Evolutionary conservation across 108 stramenopile species (phyloP).

Genomic region (Epithemia pelagica): DNA sequence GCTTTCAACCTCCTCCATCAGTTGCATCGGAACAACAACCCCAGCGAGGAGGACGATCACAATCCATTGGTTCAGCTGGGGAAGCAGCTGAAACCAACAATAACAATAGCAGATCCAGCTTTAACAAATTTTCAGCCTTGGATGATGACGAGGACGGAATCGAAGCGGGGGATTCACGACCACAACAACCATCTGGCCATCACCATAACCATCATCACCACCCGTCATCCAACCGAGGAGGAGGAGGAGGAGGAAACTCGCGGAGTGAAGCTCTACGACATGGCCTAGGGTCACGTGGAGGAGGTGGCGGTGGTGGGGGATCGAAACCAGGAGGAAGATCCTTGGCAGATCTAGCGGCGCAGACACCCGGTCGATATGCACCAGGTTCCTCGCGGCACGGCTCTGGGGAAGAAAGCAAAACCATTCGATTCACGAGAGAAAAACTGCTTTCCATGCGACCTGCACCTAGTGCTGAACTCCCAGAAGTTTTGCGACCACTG

Average conservation of each 20-base stretch:
- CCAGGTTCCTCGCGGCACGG: neutral
- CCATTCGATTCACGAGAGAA: constrained; percentile 71
- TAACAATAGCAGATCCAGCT: neutral
- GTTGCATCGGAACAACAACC: constrained; percentile 18
- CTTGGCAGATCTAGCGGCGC: constrained; percentile 50
- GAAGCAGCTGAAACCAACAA: neutral
- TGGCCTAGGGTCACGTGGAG: constrained; percentile 13
- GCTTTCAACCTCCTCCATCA: constrained; percentile 77
- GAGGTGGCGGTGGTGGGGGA: too few species aligned
- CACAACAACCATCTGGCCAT: neutral
- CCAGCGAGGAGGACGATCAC: constrained; percentile 6
- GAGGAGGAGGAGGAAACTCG: neutral
- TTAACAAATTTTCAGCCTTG: constrained; percentile 46
- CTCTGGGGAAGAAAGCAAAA: constrained; percentile 24
- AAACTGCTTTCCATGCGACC: constrained; percentile 66
- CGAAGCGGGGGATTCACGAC: neutral
- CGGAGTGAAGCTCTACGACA: neutral
- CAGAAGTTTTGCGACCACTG: constrained; percentile 31
- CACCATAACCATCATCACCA: constrained; percentile 34
- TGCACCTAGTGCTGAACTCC: constrained; percentile 16
- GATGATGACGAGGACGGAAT: constrained; percentile 38
- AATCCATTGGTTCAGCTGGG: constrained; percentile 6
- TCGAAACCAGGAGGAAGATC: constrained; percentile 36
- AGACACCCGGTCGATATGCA: constrained; percentile 18
- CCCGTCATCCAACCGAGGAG: constrained; percentile 11